Conservation (phyloP, 1,284 basidiomycete genomes). For the Fomitopsis palustris region DNA sequence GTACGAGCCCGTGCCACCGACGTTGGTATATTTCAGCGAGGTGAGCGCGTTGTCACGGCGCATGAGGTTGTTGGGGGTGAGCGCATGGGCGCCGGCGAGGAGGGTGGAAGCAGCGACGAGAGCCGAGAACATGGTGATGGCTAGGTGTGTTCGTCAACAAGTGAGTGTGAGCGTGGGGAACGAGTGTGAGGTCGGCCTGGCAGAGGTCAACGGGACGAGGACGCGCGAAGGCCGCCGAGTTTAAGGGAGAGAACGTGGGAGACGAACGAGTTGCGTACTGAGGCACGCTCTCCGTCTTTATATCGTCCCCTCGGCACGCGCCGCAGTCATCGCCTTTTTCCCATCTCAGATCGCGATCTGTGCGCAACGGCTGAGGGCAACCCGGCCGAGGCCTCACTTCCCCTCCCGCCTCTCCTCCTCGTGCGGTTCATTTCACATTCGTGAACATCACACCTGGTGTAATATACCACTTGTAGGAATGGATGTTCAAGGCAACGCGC, state of each 20-base stretch:
- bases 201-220: conserved; percentile 1
- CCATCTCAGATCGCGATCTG: neutral
- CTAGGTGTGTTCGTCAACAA: neutral
- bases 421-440: too few species aligned
- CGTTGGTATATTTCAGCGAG: conserved; percentile 27
- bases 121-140: conserved; percentile 2
- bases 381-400: neutral
- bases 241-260: conserved; percentile 2
- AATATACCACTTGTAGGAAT: too few species aligned
- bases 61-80: conserved; percentile 12
- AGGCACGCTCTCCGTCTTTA: conserved; percentile 35
- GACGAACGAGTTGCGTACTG: neutral
- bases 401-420: too few species aligned
- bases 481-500: too few species aligned
- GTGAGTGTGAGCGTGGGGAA: conserved; percentile 6
- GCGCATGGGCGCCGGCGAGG: conserved; percentile 7
- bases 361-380: neutral
- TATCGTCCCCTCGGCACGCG: conserved; percentile 75
- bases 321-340: conserved; percentile 17
- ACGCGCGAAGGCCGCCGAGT: neutral
- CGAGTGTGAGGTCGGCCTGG: conserved; percentile 10
- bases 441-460: too few species aligned
- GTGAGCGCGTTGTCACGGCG: conserved; percentile 25
- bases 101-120: conserved; percentile 10
- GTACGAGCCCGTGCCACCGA: conserved; percentile 27